phyloP scores from a whole-genome alignment of 2,329 filamentous ascomycete species.

The Talaromyces atroroseus region DNA sequence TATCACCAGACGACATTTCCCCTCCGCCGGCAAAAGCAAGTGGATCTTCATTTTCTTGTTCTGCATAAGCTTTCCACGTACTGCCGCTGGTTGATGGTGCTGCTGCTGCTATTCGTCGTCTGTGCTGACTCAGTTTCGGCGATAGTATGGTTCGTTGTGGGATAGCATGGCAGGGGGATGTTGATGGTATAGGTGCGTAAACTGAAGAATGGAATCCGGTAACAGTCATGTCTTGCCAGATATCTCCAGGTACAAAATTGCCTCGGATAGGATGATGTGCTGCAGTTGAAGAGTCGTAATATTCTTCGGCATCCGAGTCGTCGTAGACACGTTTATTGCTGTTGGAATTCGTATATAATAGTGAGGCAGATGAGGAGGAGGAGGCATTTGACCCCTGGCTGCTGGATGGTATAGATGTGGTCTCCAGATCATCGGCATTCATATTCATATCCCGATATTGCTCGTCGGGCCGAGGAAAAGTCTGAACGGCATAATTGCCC shows the following conservation, averaged over 20 bases:
- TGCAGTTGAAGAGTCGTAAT: slow-evolving; percentile 18
- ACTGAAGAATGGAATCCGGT: not conserved
- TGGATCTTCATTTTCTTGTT: slow-evolving; percentile 26
- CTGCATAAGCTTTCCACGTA: slow-evolving; percentile 16
- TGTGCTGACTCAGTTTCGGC: slow-evolving; percentile 26
- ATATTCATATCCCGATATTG: slow-evolving; percentile 19
- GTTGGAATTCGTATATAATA: slow-evolving; percentile 2
- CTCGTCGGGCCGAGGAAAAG: slow-evolving; percentile 35
- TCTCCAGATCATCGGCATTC: slow-evolving; percentile 32
- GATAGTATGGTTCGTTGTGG: slow-evolving; percentile 27
- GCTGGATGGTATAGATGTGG: slow-evolving; percentile 36
- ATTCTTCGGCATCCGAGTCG: slow-evolving; percentile 35
- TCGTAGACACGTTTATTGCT: slow-evolving; percentile 41
- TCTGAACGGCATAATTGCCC: slow-evolving; percentile 61
- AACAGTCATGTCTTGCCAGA: slow-evolving; percentile 18
- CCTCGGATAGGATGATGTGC: not conserved
- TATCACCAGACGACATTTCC: slow-evolving; percentile 18
- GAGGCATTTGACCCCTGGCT: slow-evolving; percentile 34
- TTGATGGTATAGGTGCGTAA: not conserved
- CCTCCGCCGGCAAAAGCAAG: not conserved
- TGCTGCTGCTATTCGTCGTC: slow-evolving; percentile 14
- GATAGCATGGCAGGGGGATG: not conserved
- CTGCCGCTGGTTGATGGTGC: slow-evolving; percentile 12
- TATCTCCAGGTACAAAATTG: slow-evolving; percentile 16
- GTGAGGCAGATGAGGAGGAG: slow-evolving; percentile 23